Conservation (phyloP, 805 yeast genomes). For the Dipodascus geniculatus region DNA sequence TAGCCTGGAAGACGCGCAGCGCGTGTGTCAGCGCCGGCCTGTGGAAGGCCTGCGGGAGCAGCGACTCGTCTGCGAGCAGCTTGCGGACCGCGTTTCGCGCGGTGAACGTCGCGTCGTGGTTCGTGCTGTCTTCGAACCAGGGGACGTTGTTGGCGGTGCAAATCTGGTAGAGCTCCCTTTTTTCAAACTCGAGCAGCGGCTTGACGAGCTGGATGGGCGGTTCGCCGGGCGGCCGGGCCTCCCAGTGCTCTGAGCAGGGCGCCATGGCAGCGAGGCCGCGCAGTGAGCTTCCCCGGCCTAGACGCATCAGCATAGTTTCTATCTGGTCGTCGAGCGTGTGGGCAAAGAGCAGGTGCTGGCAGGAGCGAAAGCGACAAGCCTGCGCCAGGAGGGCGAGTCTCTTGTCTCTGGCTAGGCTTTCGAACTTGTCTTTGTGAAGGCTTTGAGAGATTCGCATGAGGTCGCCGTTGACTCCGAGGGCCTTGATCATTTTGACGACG, state of each 20-base stretch:
- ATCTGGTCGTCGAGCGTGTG: constrained; percentile 65
- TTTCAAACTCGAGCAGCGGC: constrained; percentile 41
- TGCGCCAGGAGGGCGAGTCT: constrained; percentile 36
- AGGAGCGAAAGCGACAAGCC: constrained; percentile 28
- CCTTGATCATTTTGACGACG: constrained; percentile 22
- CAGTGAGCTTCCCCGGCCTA: constrained; percentile 33
- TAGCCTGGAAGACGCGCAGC: constrained; percentile 9
- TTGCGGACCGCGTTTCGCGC: constrained; percentile 44
- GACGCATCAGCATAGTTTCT: constrained; percentile 54
- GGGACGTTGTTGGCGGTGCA: constrained; percentile 31
- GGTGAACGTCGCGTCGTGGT: constrained; percentile 42
- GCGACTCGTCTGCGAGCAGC: constrained; percentile 6
- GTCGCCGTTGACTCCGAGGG: constrained; percentile 24
- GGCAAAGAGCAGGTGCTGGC: constrained; percentile 40
- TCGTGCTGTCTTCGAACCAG: constrained; percentile 70
- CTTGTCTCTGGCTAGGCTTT: constrained; percentile 45
- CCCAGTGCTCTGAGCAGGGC: constrained; percentile 7
- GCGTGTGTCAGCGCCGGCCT: constrained; percentile 8
- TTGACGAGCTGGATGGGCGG: constrained; percentile 27
- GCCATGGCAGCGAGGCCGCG: constrained; percentile 51
- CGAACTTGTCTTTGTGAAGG: constrained; percentile 26
- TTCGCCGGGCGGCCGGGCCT: constrained; percentile 12
- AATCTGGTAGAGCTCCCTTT: constrained; percentile 34
- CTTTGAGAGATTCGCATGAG: constrained; percentile 20
- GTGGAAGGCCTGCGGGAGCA: constrained; percentile 14